A percentile compares a stretch with the other conserved stretches of the same genome.
Conservation (phyloP, 305 asterid genomes). For the Ilex paraguariensis region DNA sequence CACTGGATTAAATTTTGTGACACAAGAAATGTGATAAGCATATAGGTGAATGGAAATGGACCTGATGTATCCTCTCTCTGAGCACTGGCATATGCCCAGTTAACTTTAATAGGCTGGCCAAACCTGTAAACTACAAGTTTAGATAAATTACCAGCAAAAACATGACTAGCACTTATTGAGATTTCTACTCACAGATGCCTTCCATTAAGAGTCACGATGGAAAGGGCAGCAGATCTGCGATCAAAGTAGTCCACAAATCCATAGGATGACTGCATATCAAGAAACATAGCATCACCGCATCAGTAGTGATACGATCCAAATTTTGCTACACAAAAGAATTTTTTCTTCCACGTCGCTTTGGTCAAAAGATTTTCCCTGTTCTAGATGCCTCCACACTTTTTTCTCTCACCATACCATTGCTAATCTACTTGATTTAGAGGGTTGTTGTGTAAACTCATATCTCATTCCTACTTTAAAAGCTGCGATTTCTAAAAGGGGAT, state of each 20-base stretch:
- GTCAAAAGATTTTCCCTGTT: not conserved
- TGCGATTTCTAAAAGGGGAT: too few relatives aligned
- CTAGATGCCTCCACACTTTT: not conserved
- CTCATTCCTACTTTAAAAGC: too few relatives aligned
- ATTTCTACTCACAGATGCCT: conserved; percentile 69
- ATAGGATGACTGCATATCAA: conserved; percentile 75
- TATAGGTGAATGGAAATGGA: conserved; percentile 17
- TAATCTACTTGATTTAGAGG: too few relatives aligned
- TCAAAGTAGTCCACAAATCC: conserved; percentile 89
- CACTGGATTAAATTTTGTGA: too few relatives aligned
- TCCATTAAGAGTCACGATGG: conserved; percentile 75
- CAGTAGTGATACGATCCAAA: not conserved
- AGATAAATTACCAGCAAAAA: not conserved
- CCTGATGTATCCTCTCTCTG: conserved; percentile 95
- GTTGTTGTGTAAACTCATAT: too few relatives aligned
- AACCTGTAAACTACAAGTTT: conserved; percentile 45
- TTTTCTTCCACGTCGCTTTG: not conserved
- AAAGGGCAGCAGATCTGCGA: conserved; percentile 82
- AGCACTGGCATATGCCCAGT: conserved; percentile 87
- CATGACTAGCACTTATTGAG: not conserved
- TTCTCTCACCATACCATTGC: too few relatives aligned
- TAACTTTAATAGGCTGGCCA: conserved; percentile 89
- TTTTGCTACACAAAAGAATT: too few relatives aligned
- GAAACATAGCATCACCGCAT: not conserved
- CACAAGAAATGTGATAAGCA: not conserved